Base-by-base conservation (phyloP, 345 rosid genomes). In the Laguncularia racemosa region DNA sequence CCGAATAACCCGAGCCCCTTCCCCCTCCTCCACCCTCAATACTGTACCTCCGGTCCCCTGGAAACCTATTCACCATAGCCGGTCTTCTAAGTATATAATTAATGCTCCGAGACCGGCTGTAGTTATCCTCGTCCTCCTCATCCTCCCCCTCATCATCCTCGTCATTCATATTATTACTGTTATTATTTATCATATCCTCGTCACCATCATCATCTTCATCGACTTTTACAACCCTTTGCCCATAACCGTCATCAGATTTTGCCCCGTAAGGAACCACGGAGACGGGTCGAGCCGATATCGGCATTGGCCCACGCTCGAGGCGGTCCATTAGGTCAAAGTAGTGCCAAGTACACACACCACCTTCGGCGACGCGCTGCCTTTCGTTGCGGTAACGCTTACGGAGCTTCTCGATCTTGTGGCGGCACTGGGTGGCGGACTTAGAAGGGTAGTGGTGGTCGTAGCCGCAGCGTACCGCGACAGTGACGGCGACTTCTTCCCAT, bases 341-440 rank as follows among this genome's bases (percentile, higher is more conserved):
- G 13, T 73, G 86, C 92, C 95, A 91, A 15, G 79, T 60, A 33
- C 63, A 50, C 0, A 56, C 51, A 14, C 76, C 70, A 40, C 60
- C 62, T 16, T 43, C 12, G 11, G 70, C 65, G 46, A 66, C 21
- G 50, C 75, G 74, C 40, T 81, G 79, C 28, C 66, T 69, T 72
- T 84, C 90, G 1, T 84, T 53, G 63, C 86, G 77, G 78, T 76
- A 78, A 48, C 86, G 80, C 46, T 79, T 73, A 33, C 92, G 88
- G 67, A 89, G 76, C 79, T 86, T 89, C 81, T 89, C 92, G 77
- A 89, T 89, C 85, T 88, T 81, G 78, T 82, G 95, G 50, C 88
- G 78, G 71, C 89, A 88, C 76, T 86, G 92, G 49, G 78, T 62
- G 47, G 86, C 50, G 56, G 95, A 63, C 60, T 84, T 78, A 20